phyloP scores from a whole-genome alignment of 2,329 filamentous ascomycete genomes.

The Clonostachys solani region DNA sequence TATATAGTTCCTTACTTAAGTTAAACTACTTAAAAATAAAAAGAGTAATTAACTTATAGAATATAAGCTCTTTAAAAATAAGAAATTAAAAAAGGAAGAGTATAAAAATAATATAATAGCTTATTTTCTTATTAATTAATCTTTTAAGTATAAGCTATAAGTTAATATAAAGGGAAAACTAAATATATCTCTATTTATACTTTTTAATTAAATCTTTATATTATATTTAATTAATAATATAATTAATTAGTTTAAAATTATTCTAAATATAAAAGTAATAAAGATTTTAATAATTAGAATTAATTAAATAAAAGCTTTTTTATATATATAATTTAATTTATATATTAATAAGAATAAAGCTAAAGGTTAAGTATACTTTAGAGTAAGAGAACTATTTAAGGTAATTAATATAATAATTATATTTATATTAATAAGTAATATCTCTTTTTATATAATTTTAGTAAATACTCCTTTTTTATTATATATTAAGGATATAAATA shows the following conservation, averaged over 20 bases:
- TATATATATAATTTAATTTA: neutral
- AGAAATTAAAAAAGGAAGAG: no score
- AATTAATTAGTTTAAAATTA: neutral
- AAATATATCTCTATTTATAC: neutral
- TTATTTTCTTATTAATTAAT: no score
- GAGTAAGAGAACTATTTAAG: neutral
- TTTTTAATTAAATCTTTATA: neutral
- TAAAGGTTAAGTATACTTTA: neutral
- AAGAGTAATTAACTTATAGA: no score
- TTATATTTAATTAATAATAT: neutral
- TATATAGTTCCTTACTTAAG: no score
- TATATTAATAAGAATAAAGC: neutral
- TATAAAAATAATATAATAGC: no score
- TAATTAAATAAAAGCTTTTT: neutral
- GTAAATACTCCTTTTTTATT: neutral
- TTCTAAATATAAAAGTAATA: no score
- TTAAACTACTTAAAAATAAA: no score
- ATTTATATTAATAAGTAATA: neutral
- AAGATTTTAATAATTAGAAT: no score
- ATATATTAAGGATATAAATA: neutral
- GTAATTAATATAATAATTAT: neutral
- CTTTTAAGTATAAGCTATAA: neutral
- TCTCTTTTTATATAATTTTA: neutral
- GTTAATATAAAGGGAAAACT: neutral
- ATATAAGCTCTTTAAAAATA: no score